Conservation (phyloP, 1,284 basidiomycete genomes). For the Cryptococcus floricola region DNA sequence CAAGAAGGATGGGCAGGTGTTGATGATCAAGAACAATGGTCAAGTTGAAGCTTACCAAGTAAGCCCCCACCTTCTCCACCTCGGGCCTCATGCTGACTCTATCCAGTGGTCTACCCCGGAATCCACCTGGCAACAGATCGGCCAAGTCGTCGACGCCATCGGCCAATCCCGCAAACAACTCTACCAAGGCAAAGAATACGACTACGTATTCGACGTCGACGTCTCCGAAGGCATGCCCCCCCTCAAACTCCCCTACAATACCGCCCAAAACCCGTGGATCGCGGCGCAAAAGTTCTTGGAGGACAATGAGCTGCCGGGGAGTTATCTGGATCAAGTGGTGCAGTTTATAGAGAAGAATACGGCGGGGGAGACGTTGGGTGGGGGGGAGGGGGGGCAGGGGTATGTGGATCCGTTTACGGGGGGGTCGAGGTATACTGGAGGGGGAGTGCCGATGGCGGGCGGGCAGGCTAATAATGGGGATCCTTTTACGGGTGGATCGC, state of each 20-base stretch:
- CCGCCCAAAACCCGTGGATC: conserved; percentile 80
- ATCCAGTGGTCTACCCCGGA: conserved; percentile 68
- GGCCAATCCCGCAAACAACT: conserved; percentile 82
- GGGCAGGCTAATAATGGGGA: conserved; percentile 53
- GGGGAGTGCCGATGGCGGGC: conserved; percentile 13
- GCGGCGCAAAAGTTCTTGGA: conserved; percentile 88
- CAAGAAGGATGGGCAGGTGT: conserved; percentile 87
- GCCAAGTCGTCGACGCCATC: conserved; percentile 91
- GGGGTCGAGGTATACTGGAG: conserved; percentile 57
- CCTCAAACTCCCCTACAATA: conserved; percentile 91
- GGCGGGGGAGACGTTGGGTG: conserved; percentile 60
- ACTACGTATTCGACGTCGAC: conserved; percentile 98
- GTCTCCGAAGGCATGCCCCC: conserved; percentile 88
- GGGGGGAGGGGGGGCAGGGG: conserved; percentile 22
- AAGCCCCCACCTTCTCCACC: conserved; percentile 14
- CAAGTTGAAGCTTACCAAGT: conserved; percentile 85
- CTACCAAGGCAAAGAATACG: conserved; percentile 88
- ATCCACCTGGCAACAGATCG: conserved; percentile 83
- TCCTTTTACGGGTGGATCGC: conserved; percentile 76
- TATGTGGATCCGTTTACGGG: conserved; percentile 90
- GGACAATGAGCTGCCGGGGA: conserved; percentile 73
- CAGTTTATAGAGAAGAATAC: conserved; percentile 93
- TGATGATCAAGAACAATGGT: conserved; percentile 78
- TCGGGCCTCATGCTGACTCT: neutral
- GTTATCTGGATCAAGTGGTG: conserved; percentile 86